Base-by-base conservation (phyloP, 257 asterid species). In the Nemophila menziesii region DNA sequence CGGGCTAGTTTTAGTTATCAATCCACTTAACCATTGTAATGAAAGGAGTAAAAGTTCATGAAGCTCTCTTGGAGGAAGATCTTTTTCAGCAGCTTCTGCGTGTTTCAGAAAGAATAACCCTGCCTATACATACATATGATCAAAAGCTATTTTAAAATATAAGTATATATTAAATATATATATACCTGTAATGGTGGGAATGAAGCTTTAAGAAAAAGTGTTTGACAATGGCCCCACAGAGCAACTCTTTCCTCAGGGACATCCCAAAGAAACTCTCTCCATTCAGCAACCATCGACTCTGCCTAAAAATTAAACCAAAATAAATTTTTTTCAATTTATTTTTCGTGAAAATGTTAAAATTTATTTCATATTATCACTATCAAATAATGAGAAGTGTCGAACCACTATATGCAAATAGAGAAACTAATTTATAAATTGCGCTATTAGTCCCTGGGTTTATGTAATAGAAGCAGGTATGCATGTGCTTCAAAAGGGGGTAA, bases 251-350 rank as follows among this genome's bases (percentile, higher is more conserved):
- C 98, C 66, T 85, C 98, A 42, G 87, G 87, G 62, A 90, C 92
- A 69, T 90, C 94, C 98, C 94, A 85, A 42, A 90, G 94, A 60
- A 78, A 90, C 72, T 90, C 94, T 71, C 81, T 90, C 93, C 96
- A 90, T 58, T 90, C 98, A 16, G 92, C 69, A 48, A 90, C 96
- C 96, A 90, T 80, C 74, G 96, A 86, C 68, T 85, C 94, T 61
- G 96, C 98, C 98, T 90, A 63, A 9, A 41, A 41, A 40, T 38
- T 17, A 13, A 38, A 38, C 46, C 23, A 17, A 15, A 41, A 17
- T 13, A 41, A 18, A 14, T 1, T 1, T 17, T 10, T 17, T n/a
- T n/a, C n/a, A n/a, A n/a, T n/a, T n/a, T n/a, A n/a, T n/a, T n/a
- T n/a, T n/a, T n/a, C n/a, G n/a, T n/a, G n/a, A n/a, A n/a, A n/a